Conservation (phyloP, 352 stramenopile genomes). For the Phytophthora fragariaefolia region DNA sequence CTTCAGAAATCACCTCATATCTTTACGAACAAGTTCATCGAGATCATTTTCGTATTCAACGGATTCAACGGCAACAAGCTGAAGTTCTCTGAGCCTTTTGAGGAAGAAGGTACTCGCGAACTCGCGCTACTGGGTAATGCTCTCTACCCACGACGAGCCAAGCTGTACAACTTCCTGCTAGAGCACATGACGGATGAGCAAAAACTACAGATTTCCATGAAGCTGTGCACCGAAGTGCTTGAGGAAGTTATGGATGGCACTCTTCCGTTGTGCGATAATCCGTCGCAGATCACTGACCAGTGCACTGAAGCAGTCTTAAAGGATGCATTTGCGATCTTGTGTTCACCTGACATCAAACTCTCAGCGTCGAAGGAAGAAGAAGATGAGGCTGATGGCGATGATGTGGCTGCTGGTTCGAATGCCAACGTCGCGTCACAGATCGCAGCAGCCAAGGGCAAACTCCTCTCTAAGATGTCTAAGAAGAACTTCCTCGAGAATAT, state of each 20-base stretch:
- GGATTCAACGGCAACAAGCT: conserved; percentile 63
- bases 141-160: conserved; percentile 72
- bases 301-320: conserved; percentile 90
- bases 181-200: conserved; percentile 96
- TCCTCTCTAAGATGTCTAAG: conserved; percentile 96
- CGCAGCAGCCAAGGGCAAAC: conserved; percentile 90
- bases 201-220: conserved; percentile 95
- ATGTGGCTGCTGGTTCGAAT: conserved; percentile 48
- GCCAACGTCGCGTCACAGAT: conserved; percentile 71
- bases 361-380: conserved; percentile 57
- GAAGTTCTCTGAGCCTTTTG: conserved; percentile 68
- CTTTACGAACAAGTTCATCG: conserved; percentile 97
- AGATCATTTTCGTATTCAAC: conserved; percentile 98
- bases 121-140: conserved; percentile 63
- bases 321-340: conserved; percentile 89
- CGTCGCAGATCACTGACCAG: conserved; percentile 80
- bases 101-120: conserved; percentile 70
- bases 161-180: conserved; percentile 96
- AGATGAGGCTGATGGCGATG: conserved; percentile 68
- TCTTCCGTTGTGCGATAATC: conserved; percentile 73
- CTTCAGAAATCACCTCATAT: conserved; percentile 93
- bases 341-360: conserved; percentile 89
- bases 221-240: conserved; percentile 94
- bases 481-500: conserved; percentile 98
- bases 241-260: conserved; percentile 90